Base-by-base conservation (phyloP, 2,329 filamentous ascomycete genomes). In the Onygenales sp. region DNA sequence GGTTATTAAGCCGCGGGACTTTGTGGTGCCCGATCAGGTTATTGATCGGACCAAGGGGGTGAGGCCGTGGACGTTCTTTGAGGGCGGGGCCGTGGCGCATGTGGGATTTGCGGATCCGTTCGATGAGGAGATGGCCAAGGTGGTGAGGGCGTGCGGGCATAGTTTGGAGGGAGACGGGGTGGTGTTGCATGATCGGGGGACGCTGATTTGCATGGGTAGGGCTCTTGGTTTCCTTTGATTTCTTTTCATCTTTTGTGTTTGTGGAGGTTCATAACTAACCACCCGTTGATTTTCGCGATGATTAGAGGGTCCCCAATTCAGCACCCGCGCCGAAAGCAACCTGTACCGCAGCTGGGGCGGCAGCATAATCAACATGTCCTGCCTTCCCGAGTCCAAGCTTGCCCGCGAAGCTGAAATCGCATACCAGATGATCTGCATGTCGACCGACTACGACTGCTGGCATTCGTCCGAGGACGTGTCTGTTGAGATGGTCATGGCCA, bases 361-460 rank as follows among this genome's bases (percentile, higher is more conserved):
- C 61, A 87, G 82, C 60, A 88, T 97, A 51, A 97, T 98, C 78
- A 97, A 97, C 81, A 98, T 98, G 93, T 95, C 89, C 44, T 86
- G 86, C 11, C 80, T 98, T 13, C 93, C 93, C 17, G 93, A 98
- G 75, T 87, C 92, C 49, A 98, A 98, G 78, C 84, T 98, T 17
- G 93, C 93, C 8, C 85, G 89, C 52, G 93, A 98, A 76, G 93
- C 93, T 27, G 93, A 98, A 77, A 87, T 98, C 63, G 87, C 86
- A 38, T 97, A 97, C 73, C 90, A 95, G 76, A 94, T 96, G 82
- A 95, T 98, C 66, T 95, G 92, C 78, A 98, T 98, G 93, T 89
- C 89, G 36, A 98, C 93, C 32, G 93, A 98, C 76, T 98, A 98
- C 71, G 93, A 98, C 77, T 97, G 92, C 82, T 98, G 93, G 93